Conservation (phyloP, 2,329 filamentous ascomycete genomes). For the Colletotrichum truncatum region DNA sequence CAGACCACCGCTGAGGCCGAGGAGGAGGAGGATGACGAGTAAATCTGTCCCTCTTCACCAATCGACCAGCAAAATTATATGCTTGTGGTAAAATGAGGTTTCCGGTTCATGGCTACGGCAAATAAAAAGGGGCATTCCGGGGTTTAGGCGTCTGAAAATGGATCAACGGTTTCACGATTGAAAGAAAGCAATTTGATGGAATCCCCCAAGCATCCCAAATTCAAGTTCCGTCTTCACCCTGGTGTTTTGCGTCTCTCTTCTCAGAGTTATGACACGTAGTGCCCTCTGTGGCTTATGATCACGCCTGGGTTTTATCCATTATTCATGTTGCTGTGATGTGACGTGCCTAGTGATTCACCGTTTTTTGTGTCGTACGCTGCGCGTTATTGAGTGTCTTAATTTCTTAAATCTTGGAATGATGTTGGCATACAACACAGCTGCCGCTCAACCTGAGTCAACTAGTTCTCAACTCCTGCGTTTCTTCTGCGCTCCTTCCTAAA, state of each 20-base stretch:
- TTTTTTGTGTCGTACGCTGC: too few relatives aligned
- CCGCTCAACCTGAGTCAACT: too few relatives aligned
- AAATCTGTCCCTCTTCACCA: slow-evolving; percentile 45
- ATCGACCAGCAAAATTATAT: background rate
- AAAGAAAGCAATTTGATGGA: background rate
- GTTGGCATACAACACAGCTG: too few relatives aligned
- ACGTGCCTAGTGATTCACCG: too few relatives aligned
- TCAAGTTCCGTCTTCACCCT: slow-evolving; percentile 19
- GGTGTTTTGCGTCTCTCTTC: background rate
- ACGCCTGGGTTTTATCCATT: too few relatives aligned
- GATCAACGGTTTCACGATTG: slow-evolving; percentile 28
- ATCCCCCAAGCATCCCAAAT: background rate
- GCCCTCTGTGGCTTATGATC: background rate
- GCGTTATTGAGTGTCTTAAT: too few relatives aligned
- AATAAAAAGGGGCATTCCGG: slow-evolving; percentile 11
- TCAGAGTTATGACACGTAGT: background rate
- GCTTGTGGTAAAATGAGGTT: slow-evolving; percentile 21
- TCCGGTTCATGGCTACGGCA: slow-evolving; percentile 12
- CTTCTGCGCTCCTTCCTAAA: too few relatives aligned
- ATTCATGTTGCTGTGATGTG: background rate
- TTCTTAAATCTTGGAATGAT: too few relatives aligned
- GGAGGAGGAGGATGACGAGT: slow-evolving; percentile 74
- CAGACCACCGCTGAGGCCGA: slow-evolving; percentile 81
- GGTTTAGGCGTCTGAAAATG: slow-evolving; percentile 30
- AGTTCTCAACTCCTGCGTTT: too few relatives aligned